Evolutionary conservation across 177 flowering plant genomes (phyloP).

Genomic region (Vitis hybrid): DNA sequence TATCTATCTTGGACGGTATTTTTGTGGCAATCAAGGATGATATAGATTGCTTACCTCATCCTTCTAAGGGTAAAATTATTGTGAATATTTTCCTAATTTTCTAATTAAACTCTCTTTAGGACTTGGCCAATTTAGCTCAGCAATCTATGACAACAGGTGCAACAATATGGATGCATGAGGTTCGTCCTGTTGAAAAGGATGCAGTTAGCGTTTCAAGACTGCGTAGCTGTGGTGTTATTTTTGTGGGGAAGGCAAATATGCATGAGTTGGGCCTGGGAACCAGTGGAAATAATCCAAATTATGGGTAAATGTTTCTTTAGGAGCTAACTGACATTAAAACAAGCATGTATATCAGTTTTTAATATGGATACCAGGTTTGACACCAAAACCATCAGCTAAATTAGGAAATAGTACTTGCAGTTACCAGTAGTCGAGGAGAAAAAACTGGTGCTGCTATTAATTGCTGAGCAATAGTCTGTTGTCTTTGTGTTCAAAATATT

Average conservation of each 20-base stretch:
- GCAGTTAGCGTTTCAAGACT: conserved; percentile 76
- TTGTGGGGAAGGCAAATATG: conserved; percentile 97
- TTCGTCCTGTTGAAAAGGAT: conserved; percentile 60
- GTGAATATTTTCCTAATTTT: not conserved
- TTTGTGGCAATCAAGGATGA: conserved; percentile 96
- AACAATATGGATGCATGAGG: conserved; percentile 82
- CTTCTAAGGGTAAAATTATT: conserved; percentile 54
- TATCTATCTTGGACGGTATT: conserved; percentile 88
- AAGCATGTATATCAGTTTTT: not conserved
- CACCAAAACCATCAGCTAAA: no score
- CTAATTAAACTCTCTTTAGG: not conserved
- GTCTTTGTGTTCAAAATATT: no score
- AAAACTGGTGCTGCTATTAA: no score
- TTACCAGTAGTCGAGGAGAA: no score
- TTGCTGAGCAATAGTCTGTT: not conserved
- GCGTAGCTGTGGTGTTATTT: conserved; percentile 84
- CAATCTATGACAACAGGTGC: conserved; percentile 48
- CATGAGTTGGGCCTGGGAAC: conserved; percentile 96
- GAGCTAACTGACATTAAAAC: not conserved
- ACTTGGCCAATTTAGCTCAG: conserved; percentile 8
- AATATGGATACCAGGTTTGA: not conserved
- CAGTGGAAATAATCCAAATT: conserved; percentile 88
- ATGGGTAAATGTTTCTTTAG: conserved; percentile 55
- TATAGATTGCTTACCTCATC: conserved; percentile 82
- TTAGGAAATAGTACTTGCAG: no score